Evolutionary conservation across 352 stramenopile genomes (phyloP).

Genomic region (Ophiocytium majus): DNA sequence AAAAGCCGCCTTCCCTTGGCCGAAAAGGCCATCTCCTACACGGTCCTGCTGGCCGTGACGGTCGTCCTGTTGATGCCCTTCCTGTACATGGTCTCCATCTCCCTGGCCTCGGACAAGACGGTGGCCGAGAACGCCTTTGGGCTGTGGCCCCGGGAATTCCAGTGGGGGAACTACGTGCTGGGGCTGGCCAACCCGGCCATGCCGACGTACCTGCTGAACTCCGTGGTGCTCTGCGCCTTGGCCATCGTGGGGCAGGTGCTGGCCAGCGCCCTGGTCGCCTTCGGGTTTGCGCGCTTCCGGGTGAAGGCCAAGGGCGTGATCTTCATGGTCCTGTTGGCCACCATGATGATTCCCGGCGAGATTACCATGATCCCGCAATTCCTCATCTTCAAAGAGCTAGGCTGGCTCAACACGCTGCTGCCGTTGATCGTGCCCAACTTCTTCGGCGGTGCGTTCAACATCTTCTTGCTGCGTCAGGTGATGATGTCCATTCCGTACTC

Average conservation of each 20-base stretch:
- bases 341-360: not conserved
- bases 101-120: no score
- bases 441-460: conserved; percentile 2
- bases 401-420: not conserved
- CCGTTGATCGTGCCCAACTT: not conserved
- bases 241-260: not conserved
- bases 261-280: not conserved
- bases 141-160: no score
- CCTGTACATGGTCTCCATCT: no score
- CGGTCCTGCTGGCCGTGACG: no score
- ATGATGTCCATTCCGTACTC: not conserved
- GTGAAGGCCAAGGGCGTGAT: not conserved
- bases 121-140: no score
- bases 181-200: no score
- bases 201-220: not conserved
- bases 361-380: conserved; percentile 4
- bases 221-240: not conserved
- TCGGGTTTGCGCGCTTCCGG: not conserved
- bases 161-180: no score
- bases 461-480: not conserved
- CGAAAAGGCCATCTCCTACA: no score
- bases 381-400: not conserved
- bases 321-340: not conserved
- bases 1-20: no score
- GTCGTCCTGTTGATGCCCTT: no score